Evolutionary conservation across 257 asterid species (phyloP).

Genomic region (Nicotiana benthamiana): DNA sequence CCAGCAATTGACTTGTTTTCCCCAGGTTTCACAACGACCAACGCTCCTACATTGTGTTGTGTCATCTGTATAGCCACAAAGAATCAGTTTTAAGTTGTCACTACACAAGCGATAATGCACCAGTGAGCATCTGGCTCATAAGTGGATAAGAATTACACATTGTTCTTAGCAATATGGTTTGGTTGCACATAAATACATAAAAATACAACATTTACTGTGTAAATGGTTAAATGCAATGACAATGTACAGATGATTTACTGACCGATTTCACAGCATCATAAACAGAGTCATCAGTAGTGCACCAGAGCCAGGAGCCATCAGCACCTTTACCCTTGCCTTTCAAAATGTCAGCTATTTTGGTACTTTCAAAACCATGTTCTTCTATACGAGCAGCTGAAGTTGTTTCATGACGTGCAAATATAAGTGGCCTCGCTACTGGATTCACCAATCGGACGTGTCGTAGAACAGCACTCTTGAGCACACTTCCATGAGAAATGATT

Average conservation of each 20-base stretch:
- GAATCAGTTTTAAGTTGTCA: background rate
- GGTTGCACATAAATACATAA: background rate
- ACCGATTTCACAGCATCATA: slow-evolving; percentile 98
- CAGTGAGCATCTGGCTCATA: background rate
- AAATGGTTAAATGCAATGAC: background rate
- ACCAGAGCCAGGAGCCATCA: slow-evolving; percentile 99
- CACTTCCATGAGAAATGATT: slow-evolving; percentile 51
- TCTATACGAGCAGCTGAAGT: slow-evolving; percentile 76
- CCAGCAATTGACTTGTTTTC: slow-evolving; percentile 77
- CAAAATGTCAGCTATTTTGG: slow-evolving; percentile 68
- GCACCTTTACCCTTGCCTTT: slow-evolving; percentile 72
- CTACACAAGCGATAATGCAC: background rate
- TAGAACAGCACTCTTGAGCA: slow-evolving; percentile 62
- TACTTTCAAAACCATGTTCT: slow-evolving; percentile 96
- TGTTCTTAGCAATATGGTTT: background rate
- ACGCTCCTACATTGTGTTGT: slow-evolving; percentile 96
- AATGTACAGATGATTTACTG: background rate
- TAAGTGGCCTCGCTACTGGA: slow-evolving; percentile 36
- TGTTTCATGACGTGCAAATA: slow-evolving; percentile 51
- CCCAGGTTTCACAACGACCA: slow-evolving; percentile 93
- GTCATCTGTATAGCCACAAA: slow-evolving; percentile 62
- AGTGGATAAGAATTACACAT: background rate
- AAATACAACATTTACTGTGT: background rate
- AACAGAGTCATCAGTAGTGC: slow-evolving; percentile 87
- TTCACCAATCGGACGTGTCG: slow-evolving; percentile 53